Conservation (phyloP, 768 basidiomycete genomes). For the Phanerochaete carnosa region DNA sequence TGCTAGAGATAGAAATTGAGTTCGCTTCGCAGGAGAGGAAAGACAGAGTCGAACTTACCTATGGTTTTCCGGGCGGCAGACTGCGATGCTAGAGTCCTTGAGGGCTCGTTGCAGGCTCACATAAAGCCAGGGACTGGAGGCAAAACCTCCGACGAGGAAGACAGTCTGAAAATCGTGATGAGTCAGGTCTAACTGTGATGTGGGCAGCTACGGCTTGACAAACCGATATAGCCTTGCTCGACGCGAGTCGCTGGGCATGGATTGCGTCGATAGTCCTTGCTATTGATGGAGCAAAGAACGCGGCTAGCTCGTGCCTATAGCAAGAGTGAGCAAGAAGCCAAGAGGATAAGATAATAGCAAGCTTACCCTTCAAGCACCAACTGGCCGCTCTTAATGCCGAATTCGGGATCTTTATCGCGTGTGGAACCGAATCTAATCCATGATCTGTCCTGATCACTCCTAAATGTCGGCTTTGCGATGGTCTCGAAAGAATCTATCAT, state of each 20-base stretch:
- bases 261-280: slow-evolving; percentile 33
- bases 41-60: background rate
- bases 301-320: slow-evolving; percentile 34
- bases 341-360: background rate
- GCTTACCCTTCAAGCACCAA: slow-evolving; percentile 36
- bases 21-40: too few species aligned
- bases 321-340: background rate
- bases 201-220: background rate
- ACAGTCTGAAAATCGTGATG: background rate
- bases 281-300: slow-evolving; percentile 44
- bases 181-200: too few species aligned
- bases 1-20: background rate
- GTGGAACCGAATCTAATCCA: slow-evolving; percentile 41
- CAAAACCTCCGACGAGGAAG: background rate
- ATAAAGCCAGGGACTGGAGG: background rate
- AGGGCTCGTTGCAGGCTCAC: background rate
- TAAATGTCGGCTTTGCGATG: slow-evolving; percentile 42
- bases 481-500: slow-evolving; percentile 38
- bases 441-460: slow-evolving; percentile 32
- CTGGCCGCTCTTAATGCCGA: slow-evolving; percentile 37
- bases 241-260: slow-evolving; percentile 21
- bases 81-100: background rate
- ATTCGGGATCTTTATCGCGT: slow-evolving; percentile 34
- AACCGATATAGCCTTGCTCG: background rate
- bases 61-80: background rate